phyloP scores from a whole-genome alignment of 345 rosid genomes.

The Ceriops decandra region DNA sequence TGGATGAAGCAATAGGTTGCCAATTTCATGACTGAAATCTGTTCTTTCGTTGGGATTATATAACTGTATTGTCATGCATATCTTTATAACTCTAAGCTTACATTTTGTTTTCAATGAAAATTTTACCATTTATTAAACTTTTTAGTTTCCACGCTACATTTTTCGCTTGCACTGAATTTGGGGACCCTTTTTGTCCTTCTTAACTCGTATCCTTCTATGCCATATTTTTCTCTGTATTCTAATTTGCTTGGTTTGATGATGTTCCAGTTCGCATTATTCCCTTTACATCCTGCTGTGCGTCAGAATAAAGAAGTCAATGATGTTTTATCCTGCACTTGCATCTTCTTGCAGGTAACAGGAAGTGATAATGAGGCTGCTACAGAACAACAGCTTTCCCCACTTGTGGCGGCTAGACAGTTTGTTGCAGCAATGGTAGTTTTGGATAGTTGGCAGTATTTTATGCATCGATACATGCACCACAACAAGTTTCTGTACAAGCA shows the following conservation, averaged over 20 bases:
- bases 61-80: background rate
- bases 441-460: constrained; percentile 85
- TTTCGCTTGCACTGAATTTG: background rate
- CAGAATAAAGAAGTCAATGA: background rate
- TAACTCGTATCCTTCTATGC: background rate
- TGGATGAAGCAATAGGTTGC: background rate
- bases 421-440: constrained; percentile 61
- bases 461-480: constrained; percentile 82
- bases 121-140: background rate
- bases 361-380: constrained; percentile 36
- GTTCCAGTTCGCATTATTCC: background rate
- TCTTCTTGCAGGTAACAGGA: constrained; percentile 58
- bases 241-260: background rate
- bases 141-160: background rate
- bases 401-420: constrained; percentile 62
- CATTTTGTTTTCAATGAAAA: background rate
- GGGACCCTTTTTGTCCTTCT: background rate
- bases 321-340: background rate
- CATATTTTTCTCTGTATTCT: background rate
- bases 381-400: constrained; percentile 36
- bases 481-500: constrained; percentile 80
- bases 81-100: background rate
- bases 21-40: background rate
- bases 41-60: background rate
- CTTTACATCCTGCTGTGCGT: background rate